These are phyloP conservation scores for Solanum infundibuliforme DNA, from an alignment of 257 asterid genomes.

Conservation along the genomic window DNA sequence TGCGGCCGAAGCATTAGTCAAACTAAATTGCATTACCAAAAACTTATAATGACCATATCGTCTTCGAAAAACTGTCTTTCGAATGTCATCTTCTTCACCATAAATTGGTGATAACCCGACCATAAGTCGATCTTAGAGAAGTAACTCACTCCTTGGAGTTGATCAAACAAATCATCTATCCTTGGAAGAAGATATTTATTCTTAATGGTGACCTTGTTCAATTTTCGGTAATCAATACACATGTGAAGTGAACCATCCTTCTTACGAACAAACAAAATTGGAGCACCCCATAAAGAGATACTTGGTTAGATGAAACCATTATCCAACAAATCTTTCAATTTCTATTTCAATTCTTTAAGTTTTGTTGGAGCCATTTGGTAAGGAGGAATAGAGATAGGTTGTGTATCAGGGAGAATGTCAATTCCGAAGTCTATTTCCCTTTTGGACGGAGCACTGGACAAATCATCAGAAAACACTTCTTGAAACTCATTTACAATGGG, in stretches of 20 bases:
- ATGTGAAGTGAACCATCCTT: not conserved
- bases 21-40: not conserved
- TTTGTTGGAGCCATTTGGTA: not conserved
- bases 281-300: not conserved
- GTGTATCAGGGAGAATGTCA: not conserved
- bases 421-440: not conserved
- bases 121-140: not conserved
- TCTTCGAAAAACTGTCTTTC: not conserved
- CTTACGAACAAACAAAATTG: not conserved
- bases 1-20: not conserved
- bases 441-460: not conserved
- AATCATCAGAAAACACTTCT: too few relatives aligned
- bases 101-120: not conserved
- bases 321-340: not conserved
- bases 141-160: not conserved
- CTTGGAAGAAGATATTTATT: not conserved
- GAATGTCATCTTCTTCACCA: not conserved
- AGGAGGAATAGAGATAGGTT: not conserved
- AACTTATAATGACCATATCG: not conserved
- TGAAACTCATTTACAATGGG: not conserved
- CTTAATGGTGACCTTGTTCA: not conserved
- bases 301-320: not conserved
- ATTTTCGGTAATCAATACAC: too few relatives aligned
- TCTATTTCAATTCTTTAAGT: not conserved
- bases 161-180: not conserved